Evolutionary conservation across 305 asterid genomes (phyloP), one percentile per base, ranked within the genome.

Genomic region (Rubia tinctorum): DNA sequence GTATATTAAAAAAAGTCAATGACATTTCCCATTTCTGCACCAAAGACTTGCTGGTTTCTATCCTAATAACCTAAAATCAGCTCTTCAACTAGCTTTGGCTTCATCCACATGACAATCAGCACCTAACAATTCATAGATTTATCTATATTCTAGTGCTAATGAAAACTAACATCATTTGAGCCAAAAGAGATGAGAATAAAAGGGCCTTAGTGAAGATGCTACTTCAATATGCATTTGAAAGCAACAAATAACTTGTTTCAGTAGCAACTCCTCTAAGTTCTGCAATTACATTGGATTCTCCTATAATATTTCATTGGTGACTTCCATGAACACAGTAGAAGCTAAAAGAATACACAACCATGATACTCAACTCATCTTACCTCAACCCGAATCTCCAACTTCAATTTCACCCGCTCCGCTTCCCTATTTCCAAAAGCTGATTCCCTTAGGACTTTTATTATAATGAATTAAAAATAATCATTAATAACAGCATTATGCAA

Each of bases 401-500:
- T 88, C 76, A 91, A 85, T 80, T 91, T 93, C 73, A 93, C 86
- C 77, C 98, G 85, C 74, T 89, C 93, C 42, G 97, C 87, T 67
- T 93, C 97, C 83, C 98, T 87, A 82, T 88, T 90, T 68, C 97
- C 96, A 0, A 93, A 88, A 75, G 97, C 96, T 75, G 93, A 89
- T 86, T 91, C 97, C 82, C 98, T 86, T 79, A 93, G 71, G 71
- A 93, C 93, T 80, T 93, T 93, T n/a, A 85, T 96, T 93, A 82
- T 49, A 76, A 79, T 59, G 65, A 71, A 56, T 77, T 40, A 56
- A 20, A 55, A 37, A 58, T 2, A 34, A 77, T 30, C 11, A 39
- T 66, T 39, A 71, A 59, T 64, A 45, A 44, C 2, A 60, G 17
- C 56, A 40, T 30, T 6, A 25, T 34, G 22, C 64, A 55, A 69